phyloP scores from a whole-genome alignment of 2,329 filamentous ascomycete species.

The Diplodia corticola region DNA sequence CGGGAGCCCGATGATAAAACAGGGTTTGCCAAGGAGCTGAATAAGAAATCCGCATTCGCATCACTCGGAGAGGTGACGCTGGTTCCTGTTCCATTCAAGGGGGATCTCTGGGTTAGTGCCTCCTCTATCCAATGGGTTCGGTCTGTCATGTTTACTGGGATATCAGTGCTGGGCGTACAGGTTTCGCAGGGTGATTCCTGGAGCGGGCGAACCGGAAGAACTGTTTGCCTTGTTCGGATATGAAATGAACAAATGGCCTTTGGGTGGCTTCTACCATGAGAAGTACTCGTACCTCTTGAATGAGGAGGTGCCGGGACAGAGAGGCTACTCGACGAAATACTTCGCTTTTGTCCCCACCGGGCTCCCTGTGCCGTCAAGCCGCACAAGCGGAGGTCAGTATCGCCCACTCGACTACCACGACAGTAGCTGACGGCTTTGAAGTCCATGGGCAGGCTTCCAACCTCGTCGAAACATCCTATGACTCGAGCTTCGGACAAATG shows the following conservation, averaged over 20 bases:
- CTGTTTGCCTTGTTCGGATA: background rate
- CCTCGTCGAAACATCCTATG: background rate
- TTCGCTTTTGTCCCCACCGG: background rate
- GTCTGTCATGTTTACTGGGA: background rate
- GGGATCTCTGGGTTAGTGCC: background rate
- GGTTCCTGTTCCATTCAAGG: background rate
- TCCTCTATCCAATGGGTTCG: too few relatives aligned
- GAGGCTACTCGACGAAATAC: background rate
- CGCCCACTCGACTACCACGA: accelerated
- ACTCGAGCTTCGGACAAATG: background rate
- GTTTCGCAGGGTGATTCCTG: background rate
- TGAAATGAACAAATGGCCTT: background rate
- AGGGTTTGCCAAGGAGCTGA: background rate
- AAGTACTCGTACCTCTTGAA: background rate
- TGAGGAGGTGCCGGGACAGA: background rate
- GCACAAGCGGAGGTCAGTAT: background rate
- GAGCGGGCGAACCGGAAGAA: background rate
- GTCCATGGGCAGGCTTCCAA: background rate
- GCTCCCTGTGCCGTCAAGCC: background rate
- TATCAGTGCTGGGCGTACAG: background rate
- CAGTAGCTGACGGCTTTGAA: background rate
- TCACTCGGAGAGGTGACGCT: background rate
- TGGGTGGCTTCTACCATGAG: background rate
- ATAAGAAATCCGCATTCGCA: background rate
- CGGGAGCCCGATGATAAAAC: background rate